Percentiles rank a stretch among this genome's conserved stretches.
Conservation (phyloP, 192 early-diverging fungal species). For the Entomortierella beljakovae region DNA sequence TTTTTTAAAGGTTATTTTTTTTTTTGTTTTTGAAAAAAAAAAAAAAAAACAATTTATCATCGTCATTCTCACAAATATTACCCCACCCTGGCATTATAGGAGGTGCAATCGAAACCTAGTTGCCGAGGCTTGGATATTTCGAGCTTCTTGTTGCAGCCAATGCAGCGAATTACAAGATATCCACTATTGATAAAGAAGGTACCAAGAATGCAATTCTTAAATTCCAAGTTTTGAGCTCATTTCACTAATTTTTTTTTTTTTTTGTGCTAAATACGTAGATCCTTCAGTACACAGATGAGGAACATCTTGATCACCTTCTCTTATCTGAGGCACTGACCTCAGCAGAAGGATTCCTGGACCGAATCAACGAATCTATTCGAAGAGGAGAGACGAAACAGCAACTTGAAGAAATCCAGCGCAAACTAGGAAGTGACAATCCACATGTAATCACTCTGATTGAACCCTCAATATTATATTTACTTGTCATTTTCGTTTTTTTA, state of each 20-base stretch:
- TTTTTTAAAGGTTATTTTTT: too few relatives aligned
- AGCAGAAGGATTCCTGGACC: slow-evolving; percentile 74
- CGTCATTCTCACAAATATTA: background rate
- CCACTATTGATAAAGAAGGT: slow-evolving; percentile 86
- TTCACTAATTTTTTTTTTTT: background rate
- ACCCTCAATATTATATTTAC: background rate
- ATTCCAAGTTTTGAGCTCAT: background rate
- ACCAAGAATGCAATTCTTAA: background rate
- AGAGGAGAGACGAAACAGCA: slow-evolving; percentile 65
- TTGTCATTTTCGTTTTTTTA: slow-evolving; percentile 4
- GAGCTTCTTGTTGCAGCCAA: slow-evolving; percentile 86
- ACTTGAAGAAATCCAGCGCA: slow-evolving; percentile 66
- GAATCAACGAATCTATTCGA: slow-evolving; percentile 89
- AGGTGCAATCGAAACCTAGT: slow-evolving; percentile 64
- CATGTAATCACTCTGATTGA: background rate
- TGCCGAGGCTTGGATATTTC: slow-evolving; percentile 82
- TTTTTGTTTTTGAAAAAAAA: too few relatives aligned
- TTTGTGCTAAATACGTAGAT: slow-evolving; percentile 57
- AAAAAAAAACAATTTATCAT: too few relatives aligned
- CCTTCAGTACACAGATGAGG: slow-evolving; percentile 76
- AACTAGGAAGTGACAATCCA: slow-evolving; percentile 37
- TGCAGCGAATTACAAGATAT: slow-evolving; percentile 96
- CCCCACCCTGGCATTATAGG: slow-evolving; percentile 41
- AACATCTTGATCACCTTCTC: slow-evolving; percentile 82
- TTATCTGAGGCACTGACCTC: slow-evolving; percentile 74